Conservation (phyloP, 2,329 filamentous ascomycete species). For the Curvularia sp. region DNA sequence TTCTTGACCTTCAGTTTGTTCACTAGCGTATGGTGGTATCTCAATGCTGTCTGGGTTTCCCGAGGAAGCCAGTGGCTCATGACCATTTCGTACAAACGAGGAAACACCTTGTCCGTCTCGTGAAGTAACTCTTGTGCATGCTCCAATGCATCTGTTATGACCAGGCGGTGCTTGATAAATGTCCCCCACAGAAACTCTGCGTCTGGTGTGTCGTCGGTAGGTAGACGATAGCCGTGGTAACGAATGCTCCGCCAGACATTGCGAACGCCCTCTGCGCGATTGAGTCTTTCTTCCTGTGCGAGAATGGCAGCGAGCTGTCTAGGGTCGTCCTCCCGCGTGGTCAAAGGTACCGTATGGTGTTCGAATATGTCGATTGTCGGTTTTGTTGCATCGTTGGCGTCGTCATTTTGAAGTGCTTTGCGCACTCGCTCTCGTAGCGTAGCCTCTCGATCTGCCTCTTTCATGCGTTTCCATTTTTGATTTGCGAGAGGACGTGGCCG, state of each 20-base stretch:
- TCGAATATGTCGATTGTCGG: constrained; percentile 4
- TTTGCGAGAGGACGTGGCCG: constrained; percentile 1
- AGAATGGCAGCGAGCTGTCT: constrained; percentile 52
- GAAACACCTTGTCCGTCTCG: constrained; percentile 44
- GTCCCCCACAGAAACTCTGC: constrained; percentile 56
- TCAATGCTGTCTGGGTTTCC: constrained; percentile 26
- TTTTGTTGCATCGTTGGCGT: constrained; percentile 5
- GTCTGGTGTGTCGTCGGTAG: constrained; percentile 45
- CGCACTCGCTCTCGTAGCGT: constrained; percentile 18
- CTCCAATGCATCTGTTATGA: constrained; percentile 49
- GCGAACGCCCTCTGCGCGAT: constrained; percentile 52
- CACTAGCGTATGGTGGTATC: constrained; percentile 37
- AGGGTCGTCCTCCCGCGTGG: constrained; percentile 4
- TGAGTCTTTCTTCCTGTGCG: constrained; percentile 50
- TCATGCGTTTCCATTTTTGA: constrained; percentile 27
- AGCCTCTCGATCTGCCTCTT: constrained; percentile 12
- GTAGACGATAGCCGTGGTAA: constrained; percentile 49
- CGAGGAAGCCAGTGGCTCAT: constrained; percentile 51
- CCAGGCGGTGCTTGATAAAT: constrained; percentile 49
- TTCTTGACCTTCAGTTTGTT: constrained; percentile 32
- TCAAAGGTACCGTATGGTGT: constrained; percentile 4
- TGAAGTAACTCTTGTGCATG: constrained; percentile 54
- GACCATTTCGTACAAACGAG: constrained; percentile 54
- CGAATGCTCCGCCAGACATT: constrained; percentile 54
- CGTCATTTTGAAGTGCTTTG: constrained; percentile 17